A percentile compares a stretch with the other conserved stretches of the same genome.
Conservation (phyloP, 2,329 filamentous ascomycete genomes). For the Xylaria hypoxylon region DNA sequence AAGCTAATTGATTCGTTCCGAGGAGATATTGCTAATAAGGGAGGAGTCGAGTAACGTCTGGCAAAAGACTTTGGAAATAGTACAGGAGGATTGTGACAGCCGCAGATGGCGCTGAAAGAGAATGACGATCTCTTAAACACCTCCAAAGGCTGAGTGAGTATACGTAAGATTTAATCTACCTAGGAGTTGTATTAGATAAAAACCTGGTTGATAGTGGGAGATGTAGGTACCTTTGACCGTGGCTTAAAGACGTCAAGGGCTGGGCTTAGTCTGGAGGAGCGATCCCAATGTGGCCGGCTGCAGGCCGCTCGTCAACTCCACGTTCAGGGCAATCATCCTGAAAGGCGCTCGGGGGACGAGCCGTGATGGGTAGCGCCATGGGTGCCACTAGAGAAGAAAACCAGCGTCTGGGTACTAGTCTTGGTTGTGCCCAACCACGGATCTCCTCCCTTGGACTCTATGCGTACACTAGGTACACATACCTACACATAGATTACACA, state of each 20-base stretch:
- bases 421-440: conserved; percentile 27
- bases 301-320: conserved; percentile 32
- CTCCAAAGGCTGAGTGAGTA: conserved; percentile 30
- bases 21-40: conserved; percentile 31
- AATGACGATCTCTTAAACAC: conserved; percentile 29
- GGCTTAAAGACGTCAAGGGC: conserved; percentile 39
- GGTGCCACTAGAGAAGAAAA: conserved; percentile 25
- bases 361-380: conserved; percentile 36
- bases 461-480: too few species aligned
- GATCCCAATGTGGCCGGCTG: conserved; percentile 35
- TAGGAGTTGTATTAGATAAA: conserved; percentile 20
- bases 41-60: conserved; percentile 22
- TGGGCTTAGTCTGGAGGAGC: conserved; percentile 32
- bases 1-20: conserved; percentile 1
- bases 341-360: conserved; percentile 34
- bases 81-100: conserved; percentile 20
- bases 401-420: conserved; percentile 26
- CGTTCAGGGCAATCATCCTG: conserved; percentile 31
- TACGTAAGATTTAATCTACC: conserved; percentile 31
- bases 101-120: conserved; percentile 32
- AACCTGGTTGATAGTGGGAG: conserved; percentile 25
- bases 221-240: conserved; percentile 29
- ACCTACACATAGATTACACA: conserved; percentile 29
- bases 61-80: conserved; percentile 10
- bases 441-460: conserved; percentile 29